Percentiles rank a stretch among this genome's conserved stretches.
These are phyloP conservation scores for Alternaria tenuissima DNA, from an alignment of 2,329 filamentous ascomycete species.

Conservation along the genomic window DNA sequence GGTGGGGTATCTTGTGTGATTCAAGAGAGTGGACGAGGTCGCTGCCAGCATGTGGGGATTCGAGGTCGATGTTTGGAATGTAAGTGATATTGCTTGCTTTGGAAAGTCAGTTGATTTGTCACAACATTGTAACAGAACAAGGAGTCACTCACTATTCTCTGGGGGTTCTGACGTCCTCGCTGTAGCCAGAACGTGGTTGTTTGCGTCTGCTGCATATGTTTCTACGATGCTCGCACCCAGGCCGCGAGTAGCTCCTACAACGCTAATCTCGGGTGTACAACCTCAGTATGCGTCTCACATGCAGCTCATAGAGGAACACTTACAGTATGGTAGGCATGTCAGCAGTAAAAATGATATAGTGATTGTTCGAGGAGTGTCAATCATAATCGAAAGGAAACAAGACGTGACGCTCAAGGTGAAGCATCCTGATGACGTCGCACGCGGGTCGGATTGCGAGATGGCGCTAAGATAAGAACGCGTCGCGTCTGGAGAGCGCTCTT, in stretches of 20 bases:
- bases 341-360: neutral
- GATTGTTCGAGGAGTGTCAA: neutral
- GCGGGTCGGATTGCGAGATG: neutral
- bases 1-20: constrained; percentile 51
- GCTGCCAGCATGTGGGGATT: constrained; percentile 33
- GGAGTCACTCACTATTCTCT: constrained; percentile 32
- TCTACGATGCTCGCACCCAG: constrained; percentile 69
- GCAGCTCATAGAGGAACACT: neutral
- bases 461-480: constrained; percentile 5
- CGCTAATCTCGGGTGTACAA: constrained; percentile 20
- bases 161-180: constrained; percentile 60
- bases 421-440: neutral
- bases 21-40: constrained; percentile 59
- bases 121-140: accelerated
- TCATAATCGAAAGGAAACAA: neutral
- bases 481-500: neutral
- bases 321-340: constrained; percentile 58
- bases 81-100: constrained; percentile 59
- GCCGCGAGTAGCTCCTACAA: constrained; percentile 74
- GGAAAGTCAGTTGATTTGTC: neutral
- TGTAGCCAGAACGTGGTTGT: constrained; percentile 67
- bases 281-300: neutral
- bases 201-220: constrained; percentile 59
- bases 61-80: constrained; percentile 67
- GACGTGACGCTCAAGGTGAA: neutral